Evolutionary conservation across 1,284 basidiomycete species (phyloP), one percentile per base, ranked within the genome.

Genomic region (Anthracocystis setariae): DNA sequence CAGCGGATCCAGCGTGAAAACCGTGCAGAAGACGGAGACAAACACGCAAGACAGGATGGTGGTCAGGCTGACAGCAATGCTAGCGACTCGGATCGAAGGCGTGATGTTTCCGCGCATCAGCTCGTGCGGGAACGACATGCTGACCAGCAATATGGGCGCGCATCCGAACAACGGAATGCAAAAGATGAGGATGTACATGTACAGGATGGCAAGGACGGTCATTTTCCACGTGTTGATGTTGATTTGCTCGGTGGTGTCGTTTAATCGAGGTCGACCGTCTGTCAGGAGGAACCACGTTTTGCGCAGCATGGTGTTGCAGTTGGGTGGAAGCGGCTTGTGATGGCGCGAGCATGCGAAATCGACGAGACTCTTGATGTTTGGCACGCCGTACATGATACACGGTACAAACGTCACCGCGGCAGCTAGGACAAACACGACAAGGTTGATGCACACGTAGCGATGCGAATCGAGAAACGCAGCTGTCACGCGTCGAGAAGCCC

Each of bases 1-100:
- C n/a, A 70, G 33, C 0, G 67, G 67, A n/a, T 70, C 67, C 17
- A 70, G 27, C 10, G 60, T 64, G 2, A 49, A 35, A 9, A 64
- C 50, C 3, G 52, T 58, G 23, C 60, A 64, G 17, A 59, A 70
- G 2, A 21, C 40, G 20, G 40, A 18, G 5, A 60, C 43, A 18
- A 52, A 44, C 10, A 40, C 59, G 35, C 66, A 59, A 15, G 51
- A 55, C 1, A 44, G 1, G 10, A 68, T 20, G 2, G 59, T 51
- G 32, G 55, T 27, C 21, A 51, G 4, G 24, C 24, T 37, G 1
- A 52, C 33, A 0, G 43, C 10, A 3, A 51, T n/a, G 0, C 38
- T 5, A 17, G 48, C 43, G 21, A 10, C 9, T 2, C 25, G 9
- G 5, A 60, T 5, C 1, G 24, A 9, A 0, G 20, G 13, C 13